Base-by-base conservation (phyloP, 768 basidiomycete species). In the Lentinus tigrinus region DNA sequence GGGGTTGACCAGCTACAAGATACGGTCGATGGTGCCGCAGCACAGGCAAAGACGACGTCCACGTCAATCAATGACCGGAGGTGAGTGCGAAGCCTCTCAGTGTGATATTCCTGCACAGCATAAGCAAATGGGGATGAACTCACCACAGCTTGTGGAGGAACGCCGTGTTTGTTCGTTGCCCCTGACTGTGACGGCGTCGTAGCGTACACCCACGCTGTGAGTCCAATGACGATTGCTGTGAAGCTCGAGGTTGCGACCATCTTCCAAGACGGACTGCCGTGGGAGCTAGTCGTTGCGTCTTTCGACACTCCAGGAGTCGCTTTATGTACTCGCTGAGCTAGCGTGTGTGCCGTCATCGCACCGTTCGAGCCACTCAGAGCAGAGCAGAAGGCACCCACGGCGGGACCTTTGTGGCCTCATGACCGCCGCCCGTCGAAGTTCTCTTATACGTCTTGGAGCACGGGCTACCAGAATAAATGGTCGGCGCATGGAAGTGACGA, bases 1-100 rank as follows among this genome's bases (percentile, higher is more conserved):
- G 26, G 82, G 82, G 56, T 83, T 73, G 38, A 85, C 66, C 47
- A 80, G 72, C 85, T 88, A 38, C n/a, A 54, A 11, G 46, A 34
- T 3, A 34, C 2, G 24, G 23, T 27, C 8, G 14, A 27, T 47
- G 17, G 38, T 43, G 28, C 21, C 43, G 47, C 48, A 56, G 55
- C 39, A 42, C 44, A 26, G 9, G 34, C 28, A 43, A 23, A 40
- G 17, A n/a, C 19, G 51, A 36, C 13, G 44, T 14, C n/a, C 31
- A 28, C 31, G 44, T 3, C n/a, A n/a, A n/a, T n/a, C n/a, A 23
- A 52, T 36, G 23, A 42, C 24, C 57, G 14, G 37, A 3, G 42
- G 27, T 31, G 34, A 1, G 50, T 14, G 36, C 21, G 23, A 16
- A 43, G 8, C 54, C 19, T 23, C 23, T 60, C 23, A 55, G 53